These are phyloP conservation scores for Gorgonomyces haynaldii DNA, from an alignment of 192 early-diverging fungal species.

Conservation along the genomic window DNA sequence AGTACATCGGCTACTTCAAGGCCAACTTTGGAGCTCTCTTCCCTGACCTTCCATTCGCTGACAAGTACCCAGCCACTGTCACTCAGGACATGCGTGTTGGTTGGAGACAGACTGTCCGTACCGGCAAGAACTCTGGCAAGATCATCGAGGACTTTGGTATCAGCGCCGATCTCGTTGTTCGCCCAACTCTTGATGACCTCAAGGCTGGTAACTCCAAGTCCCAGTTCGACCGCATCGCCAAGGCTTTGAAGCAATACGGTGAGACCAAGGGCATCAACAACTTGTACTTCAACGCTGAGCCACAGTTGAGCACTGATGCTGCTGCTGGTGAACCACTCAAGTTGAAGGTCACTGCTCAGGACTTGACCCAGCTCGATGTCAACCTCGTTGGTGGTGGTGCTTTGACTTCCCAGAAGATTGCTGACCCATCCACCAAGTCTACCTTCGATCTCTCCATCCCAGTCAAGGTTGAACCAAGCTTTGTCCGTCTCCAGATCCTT, in stretches of 20 bases:
- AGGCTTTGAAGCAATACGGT: neutral
- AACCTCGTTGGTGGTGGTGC: neutral
- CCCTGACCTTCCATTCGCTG: neutral
- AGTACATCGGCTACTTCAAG: neutral
- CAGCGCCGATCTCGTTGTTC: neutral
- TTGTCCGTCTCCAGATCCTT: neutral
- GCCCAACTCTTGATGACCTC: constrained; percentile 4
- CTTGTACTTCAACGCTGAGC: neutral
- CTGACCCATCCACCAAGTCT: neutral
- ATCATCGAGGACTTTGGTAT: constrained; percentile 6
- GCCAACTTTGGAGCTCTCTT: neutral
- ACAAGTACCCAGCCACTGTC: neutral
- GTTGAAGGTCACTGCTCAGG: neutral
- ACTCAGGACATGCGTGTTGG: constrained; percentile 1
- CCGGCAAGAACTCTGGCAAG: neutral
- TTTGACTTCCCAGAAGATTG: neutral
- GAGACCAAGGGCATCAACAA: neutral
- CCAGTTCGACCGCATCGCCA: constrained; percentile 4
- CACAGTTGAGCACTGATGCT: neutral
- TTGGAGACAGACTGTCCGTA: constrained; percentile 3
- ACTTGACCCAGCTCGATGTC: neutral
- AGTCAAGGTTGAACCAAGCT: neutral
- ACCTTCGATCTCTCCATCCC: neutral
- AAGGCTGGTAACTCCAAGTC: neutral
- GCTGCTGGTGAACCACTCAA: neutral